Evolutionary conservation across 2,329 filamentous ascomycete genomes (phyloP), one percentile per base, ranked within the genome.

Genomic region (Neofusicoccum parvum): DNA sequence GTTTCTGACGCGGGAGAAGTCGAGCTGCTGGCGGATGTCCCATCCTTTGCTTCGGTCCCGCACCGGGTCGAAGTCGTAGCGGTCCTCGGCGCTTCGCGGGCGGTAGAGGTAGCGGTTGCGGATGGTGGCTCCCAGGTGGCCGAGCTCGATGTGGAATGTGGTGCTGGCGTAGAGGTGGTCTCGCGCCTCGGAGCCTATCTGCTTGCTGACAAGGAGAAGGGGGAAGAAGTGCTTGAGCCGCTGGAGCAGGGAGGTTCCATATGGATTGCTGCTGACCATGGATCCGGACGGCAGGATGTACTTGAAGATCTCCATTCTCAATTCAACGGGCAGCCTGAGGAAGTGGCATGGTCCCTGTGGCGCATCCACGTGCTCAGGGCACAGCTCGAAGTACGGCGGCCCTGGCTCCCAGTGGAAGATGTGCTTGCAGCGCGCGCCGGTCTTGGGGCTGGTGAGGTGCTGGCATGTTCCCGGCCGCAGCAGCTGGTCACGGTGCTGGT

Each of bases 81-180:
- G 69, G 2, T 74, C 72, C 60, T 76, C 74, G 34, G 71, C 70
- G 27, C 71, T 67, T 48, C 65, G 69, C 0, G 75, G 74, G 37
- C 72, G 72, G 12, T 76, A 65, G 15, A 77, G 69, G 11, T 73
- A 67, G 51, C 72, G 69, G 12, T 73, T 72, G 59, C 74, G 76
- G 71, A 77, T 75, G 64, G 72, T 74, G 1, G 72, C 70, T 10
- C 75, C 75, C 23, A 74, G 71, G 43, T 71, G 73, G 3, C 73
- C 69, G 7, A 77, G 68, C 45, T 76, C 72, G 37, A 77, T 71
- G 0, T 65, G 72, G 60, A 77, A 77, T 0, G 70, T 69, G 4
- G 70, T 68, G n/a, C 66, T 69, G 60, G 70, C 72, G 58, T 73
- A 77, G 3, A 77, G 56, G 3, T 73, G 50, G 39, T 74, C 71